Base-by-base conservation (phyloP, 306 rosid species). In the Trifolium pratense region DNA sequence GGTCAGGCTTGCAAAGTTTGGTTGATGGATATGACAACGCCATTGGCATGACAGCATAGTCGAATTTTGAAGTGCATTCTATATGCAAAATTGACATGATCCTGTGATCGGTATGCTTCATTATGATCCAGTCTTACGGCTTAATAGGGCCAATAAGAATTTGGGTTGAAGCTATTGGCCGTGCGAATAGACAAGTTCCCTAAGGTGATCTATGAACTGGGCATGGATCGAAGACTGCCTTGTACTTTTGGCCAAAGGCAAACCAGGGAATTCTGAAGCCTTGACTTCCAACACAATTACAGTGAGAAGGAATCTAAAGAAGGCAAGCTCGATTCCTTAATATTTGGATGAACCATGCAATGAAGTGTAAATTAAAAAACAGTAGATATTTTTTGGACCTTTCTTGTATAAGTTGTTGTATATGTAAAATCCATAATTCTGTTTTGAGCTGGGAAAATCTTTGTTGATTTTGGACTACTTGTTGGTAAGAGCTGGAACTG, bases 131-230 rank as follows among this genome's bases (percentile, higher is more conserved):
- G 17, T 53, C n/a, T 36, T 37, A 61, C 61, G 71, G 76, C 58
- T 72, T 58, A 42, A 59, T 29, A 7, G 43, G 34, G 46, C 13
- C 59, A 16, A 16, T 16, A 29, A 39, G 71, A 70, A 60, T 56
- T 62, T 15, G 52, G 66, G 9, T 29, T 69, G 75, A 67, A 71
- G 68, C 71, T 42, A 43, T 71, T 62, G 67, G 62, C 42, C n/a
- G n/a, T 56, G 63, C 16, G 70, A 73, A 46, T n/a, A 73, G 56
- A 57, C 40, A 16, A 7, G 59, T 25, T 66, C 58, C 36, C 32
- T n/a, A 15, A 34, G 23, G 64, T 51, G 43, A 51, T 73, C 20
- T 51, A 17, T 73, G 72, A 69, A 29, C 59, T 16, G 1, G 64
- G 64, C 21, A 13, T 45, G 75, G 7, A 36, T 36, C 2, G 39